phyloP scores from a whole-genome alignment of 495 filamentous ascomycete genomes.

The Xylaria scruposa region DNA sequence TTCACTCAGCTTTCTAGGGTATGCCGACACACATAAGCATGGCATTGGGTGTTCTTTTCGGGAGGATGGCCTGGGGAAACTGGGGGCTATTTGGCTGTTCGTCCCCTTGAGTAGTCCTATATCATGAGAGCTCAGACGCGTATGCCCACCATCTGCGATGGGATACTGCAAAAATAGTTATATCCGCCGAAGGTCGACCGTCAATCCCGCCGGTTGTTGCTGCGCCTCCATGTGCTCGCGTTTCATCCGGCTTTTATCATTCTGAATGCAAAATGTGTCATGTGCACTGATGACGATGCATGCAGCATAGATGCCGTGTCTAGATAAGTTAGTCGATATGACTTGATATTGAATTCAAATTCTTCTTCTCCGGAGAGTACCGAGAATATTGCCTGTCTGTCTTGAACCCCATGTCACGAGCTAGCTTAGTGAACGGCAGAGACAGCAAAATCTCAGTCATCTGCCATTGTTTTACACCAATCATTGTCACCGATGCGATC shows the following conservation, averaged over 20 bases:
- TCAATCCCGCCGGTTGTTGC: slow-evolving; percentile 20
- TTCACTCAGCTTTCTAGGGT: slow-evolving; percentile 22
- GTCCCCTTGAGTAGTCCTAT: background rate
- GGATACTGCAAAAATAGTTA: slow-evolving; percentile 13
- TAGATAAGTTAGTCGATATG: background rate
- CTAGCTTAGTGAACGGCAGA: background rate
- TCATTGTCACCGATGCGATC: background rate
- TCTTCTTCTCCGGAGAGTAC: background rate
- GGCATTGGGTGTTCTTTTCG: slow-evolving; percentile 7
- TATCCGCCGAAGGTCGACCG: slow-evolving; percentile 15
- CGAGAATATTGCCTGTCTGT: background rate
- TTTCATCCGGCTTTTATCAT: slow-evolving; percentile 21
- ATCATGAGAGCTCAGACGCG: background rate
- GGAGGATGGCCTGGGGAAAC: slow-evolving; percentile 25
- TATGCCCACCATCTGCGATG: slow-evolving; percentile 18
- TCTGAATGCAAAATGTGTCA: background rate
- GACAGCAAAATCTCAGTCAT: background rate
- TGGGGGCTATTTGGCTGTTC: slow-evolving; percentile 9
- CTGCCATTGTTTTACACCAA: background rate
- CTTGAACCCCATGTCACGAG: background rate
- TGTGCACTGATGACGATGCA: slow-evolving; percentile 4
- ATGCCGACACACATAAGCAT: background rate
- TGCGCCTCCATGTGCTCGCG: slow-evolving; percentile 28
- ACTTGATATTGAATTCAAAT: slow-evolving; percentile 5
- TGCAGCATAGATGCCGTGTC: background rate